A percentile compares a stretch with the other conserved stretches of the same genome.
Conservation (phyloP, 108 stramenopile species). For the Pseudonitzschia multistriata region DNA sequence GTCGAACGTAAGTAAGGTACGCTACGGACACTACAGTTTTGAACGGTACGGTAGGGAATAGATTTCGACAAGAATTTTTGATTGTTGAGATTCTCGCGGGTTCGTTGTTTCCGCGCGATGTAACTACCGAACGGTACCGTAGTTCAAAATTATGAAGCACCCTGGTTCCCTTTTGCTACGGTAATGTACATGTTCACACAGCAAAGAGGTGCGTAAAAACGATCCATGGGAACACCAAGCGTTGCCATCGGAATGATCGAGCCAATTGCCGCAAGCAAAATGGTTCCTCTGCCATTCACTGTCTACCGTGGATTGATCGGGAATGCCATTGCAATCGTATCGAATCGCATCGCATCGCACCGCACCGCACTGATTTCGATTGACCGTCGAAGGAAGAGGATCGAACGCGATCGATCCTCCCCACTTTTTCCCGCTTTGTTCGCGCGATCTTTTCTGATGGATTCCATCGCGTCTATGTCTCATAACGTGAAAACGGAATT, state of each 20-base stretch:
- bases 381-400: neutral
- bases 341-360: neutral
- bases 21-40: no score
- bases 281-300: no score
- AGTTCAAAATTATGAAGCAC: no score
- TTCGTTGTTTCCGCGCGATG: no score
- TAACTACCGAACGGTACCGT: no score
- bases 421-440: neutral
- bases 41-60: no score
- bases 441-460: slow-evolving; percentile 12
- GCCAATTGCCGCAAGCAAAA: no score
- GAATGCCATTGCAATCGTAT: neutral
- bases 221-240: neutral
- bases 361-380: neutral
- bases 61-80: no score
- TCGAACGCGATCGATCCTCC: neutral
- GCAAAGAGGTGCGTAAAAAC: neutral
- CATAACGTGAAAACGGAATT: neutral
- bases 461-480: neutral
- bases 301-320: neutral
- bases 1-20: no score
- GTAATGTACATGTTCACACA: slow-evolving; percentile 6
- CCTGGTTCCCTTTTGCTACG: no score
- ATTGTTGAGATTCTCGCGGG: no score
- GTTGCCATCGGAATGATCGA: neutral